These are phyloP conservation scores for Pseudopyrenochaeta lycopersici DNA, from an alignment of 2,329 filamentous ascomycete genomes.

Conservation along the genomic window DNA sequence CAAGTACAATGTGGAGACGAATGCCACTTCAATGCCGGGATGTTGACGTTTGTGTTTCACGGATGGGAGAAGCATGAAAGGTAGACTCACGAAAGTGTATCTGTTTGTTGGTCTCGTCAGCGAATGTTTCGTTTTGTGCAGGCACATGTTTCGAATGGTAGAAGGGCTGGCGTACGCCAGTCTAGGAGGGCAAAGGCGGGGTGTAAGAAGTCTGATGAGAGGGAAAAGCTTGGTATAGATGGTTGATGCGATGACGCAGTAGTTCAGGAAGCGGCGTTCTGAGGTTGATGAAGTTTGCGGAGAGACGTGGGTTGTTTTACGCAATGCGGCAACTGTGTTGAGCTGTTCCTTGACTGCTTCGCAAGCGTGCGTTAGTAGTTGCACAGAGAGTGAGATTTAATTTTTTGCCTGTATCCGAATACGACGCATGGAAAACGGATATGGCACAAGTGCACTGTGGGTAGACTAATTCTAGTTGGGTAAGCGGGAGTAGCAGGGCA, in stretches of 20 bases:
- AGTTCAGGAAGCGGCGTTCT: background rate
- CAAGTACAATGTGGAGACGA: too few species aligned
- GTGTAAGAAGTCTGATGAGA: conserved; percentile 27
- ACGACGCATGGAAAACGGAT: background rate
- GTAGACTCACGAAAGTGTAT: background rate
- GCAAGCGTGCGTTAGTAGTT: background rate
- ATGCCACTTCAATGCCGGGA: too few species aligned
- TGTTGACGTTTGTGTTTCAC: background rate
- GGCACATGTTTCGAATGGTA: conserved; percentile 22
- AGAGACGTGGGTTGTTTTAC: background rate
- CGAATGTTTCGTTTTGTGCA: conserved; percentile 26
- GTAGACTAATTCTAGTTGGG: background rate
- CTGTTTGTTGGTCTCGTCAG: background rate
- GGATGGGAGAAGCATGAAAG: background rate
- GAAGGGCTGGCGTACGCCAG: conserved; percentile 21
- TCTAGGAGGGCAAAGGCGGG: conserved; percentile 8
- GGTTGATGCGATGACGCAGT: conserved; percentile 14
- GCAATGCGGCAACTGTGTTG: background rate
- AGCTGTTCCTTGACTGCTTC: background rate
- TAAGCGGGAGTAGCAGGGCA: background rate
- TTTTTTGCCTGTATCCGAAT: background rate
- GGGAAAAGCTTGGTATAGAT: conserved; percentile 19
- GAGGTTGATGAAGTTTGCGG: background rate
- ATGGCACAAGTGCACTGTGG: background rate
- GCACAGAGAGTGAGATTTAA: background rate